Evolutionary conservation across 2,329 filamentous ascomycete species (phyloP).

Genomic region (Ophiocordyceps unilateralis): DNA sequence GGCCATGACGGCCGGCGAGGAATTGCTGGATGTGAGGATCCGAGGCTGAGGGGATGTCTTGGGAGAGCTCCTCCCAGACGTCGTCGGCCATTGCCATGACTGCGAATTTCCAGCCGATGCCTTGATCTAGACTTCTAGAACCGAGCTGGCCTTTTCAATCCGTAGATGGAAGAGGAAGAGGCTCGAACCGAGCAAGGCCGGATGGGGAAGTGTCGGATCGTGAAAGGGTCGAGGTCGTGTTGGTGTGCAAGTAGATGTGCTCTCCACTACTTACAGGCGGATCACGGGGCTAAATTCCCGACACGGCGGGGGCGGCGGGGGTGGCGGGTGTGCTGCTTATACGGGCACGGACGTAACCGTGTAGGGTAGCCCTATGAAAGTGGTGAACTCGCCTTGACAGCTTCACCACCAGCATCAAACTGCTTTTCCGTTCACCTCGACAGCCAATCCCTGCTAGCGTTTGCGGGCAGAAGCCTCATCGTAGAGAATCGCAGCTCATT

Average conservation of each 20-base stretch:
- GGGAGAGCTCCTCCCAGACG: conserved; percentile 39
- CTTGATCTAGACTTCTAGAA: too few species aligned
- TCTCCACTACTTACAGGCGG: too few species aligned
- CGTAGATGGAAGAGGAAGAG: too few species aligned
- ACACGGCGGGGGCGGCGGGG: too few species aligned
- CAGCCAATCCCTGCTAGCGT: background rate
- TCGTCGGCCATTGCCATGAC: conserved; percentile 30
- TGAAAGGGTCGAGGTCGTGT: background rate
- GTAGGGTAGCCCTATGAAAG: too few species aligned
- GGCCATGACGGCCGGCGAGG: conserved; percentile 52
- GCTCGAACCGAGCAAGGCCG: background rate
- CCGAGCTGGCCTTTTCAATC: too few species aligned
- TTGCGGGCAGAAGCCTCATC: background rate
- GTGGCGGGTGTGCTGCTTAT: too few species aligned
- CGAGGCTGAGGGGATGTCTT: conserved; percentile 36
- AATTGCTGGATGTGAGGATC: conserved; percentile 77
- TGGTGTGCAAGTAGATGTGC: background rate
- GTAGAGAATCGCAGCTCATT: background rate
- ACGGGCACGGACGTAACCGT: too few species aligned
- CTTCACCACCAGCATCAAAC: background rate
- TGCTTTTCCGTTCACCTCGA: background rate
- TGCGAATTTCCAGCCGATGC: background rate
- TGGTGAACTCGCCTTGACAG: background rate
- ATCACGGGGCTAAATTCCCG: too few species aligned
- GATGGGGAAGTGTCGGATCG: background rate